Evolutionary conservation across 306 rosid genomes (phyloP), one percentile per base, ranked within the genome.

Genomic region (Quercus wislizeni): DNA sequence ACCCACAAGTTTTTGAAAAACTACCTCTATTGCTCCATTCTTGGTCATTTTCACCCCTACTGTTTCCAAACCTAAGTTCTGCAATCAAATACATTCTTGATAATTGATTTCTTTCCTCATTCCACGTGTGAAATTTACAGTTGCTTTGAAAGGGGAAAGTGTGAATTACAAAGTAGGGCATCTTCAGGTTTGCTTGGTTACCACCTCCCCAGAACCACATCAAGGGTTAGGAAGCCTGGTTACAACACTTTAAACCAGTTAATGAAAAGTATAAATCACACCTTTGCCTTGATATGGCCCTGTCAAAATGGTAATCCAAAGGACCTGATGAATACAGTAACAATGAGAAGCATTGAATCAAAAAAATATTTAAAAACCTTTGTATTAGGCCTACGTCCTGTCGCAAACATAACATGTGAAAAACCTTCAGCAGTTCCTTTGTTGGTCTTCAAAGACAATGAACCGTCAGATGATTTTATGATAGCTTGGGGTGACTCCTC

Each of bases 381-480:
- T 71, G 93, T 95, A 90, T 91, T 95, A 80, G 99, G 97, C 73
- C 80, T 82, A 56, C 99, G 99, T 46, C 99, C 99, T 21, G 99
- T 95, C 19, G 99, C 99, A 85, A 95, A 93, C 98, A 95, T 93
- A 63, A 95, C 74, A 74, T 93, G 98, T 30, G 99, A 93, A 85
- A 93, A 93, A 51, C 99, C 99, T 38, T 89, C 97, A 74, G 74
- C 65, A 17, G 94, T 90, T 71, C 93, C 99, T 81, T 86, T 95
- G 83, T 76, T 96, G 71, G 99, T 93, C 90, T 96, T 96, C 82
- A 96, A 78, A 81, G 99, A 86, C 71, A 96, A 87, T 6, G 92
- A 88, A 65, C 98, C 98, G 76, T 93, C 97, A 76, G 92, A 81
- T 72, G 90, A 84, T 86, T 90, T 96, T 46, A 80, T 27, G 55